Conservation (phyloP, 2,329 filamentous ascomycete genomes). For the Aurifilum marmelostoma region DNA sequence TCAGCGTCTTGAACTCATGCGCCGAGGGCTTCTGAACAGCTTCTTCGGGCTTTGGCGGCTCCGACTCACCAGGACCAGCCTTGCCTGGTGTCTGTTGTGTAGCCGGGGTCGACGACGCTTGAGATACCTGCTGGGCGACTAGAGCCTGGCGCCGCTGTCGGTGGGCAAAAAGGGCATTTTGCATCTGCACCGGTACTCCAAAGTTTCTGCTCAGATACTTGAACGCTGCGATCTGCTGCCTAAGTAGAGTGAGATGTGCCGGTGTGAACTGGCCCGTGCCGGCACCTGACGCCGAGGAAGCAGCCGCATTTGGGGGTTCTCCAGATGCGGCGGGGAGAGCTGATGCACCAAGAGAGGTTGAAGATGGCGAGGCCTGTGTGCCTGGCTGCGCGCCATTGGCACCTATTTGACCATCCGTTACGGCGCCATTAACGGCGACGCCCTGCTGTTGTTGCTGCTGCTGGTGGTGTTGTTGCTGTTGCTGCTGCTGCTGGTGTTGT, state of each 20-base stretch:
- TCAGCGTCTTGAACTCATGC: slow-evolving; percentile 71
- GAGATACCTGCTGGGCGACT: slow-evolving; percentile 50
- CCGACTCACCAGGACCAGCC: slow-evolving; percentile 42
- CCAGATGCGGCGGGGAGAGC: slow-evolving; percentile 43
- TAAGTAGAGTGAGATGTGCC: slow-evolving; percentile 77
- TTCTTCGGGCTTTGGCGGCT: slow-evolving; percentile 40
- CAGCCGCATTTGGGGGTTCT: slow-evolving; percentile 40
- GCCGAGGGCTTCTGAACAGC: slow-evolving; percentile 42
- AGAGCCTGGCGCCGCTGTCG: slow-evolving; percentile 67
- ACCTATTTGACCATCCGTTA: slow-evolving; percentile 37
- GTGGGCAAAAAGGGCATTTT: slow-evolving; percentile 78
- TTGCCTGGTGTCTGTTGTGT: slow-evolving; percentile 43
- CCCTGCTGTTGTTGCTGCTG: slow-evolving; percentile 34
- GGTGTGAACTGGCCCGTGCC: slow-evolving; percentile 65
- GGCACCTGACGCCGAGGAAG: slow-evolving; percentile 35
- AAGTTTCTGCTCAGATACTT: slow-evolving; percentile 87
- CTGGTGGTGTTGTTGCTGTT: slow-evolving; percentile 38
- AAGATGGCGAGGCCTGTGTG: slow-evolving; percentile 41
- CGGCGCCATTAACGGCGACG: slow-evolving; percentile 56
- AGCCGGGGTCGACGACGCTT: slow-evolving; percentile 40
- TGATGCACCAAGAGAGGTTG: slow-evolving; percentile 43
- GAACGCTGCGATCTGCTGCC: slow-evolving; percentile 89
- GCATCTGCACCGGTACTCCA: slow-evolving; percentile 75
- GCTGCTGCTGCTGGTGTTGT: slow-evolving; percentile 34
- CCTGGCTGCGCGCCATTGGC: slow-evolving; percentile 43